These are phyloP conservation scores for Penicillium diatomitis DNA, from an alignment of 495 filamentous ascomycete genomes.

Conservation along the genomic window DNA sequence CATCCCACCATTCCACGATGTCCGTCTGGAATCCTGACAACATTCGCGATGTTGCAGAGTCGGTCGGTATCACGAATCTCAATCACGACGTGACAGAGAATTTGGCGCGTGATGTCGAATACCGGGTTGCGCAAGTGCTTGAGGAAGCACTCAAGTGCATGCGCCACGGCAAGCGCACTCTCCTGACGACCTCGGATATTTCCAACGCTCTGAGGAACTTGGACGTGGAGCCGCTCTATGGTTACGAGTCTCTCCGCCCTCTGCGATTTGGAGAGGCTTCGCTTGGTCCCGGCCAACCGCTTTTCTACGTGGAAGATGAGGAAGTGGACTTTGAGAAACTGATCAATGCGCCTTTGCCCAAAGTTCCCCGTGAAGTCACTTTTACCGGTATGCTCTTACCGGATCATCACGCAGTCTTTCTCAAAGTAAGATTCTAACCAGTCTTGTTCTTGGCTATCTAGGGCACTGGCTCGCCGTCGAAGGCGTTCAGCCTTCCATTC, in stretches of 20 bases:
- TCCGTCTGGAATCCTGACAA: slow-evolving; percentile 93
- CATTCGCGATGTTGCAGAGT: slow-evolving; percentile 89
- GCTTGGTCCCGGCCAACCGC: slow-evolving; percentile 84
- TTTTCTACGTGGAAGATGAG: slow-evolving; percentile 97
- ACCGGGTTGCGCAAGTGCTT: slow-evolving; percentile 81
- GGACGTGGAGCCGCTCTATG: slow-evolving; percentile 90
- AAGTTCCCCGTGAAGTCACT: slow-evolving; percentile 84
- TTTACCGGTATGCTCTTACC: slow-evolving; percentile 61
- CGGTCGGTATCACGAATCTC: slow-evolving; percentile 73
- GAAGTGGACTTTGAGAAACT: slow-evolving; percentile 98
- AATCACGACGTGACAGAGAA: slow-evolving; percentile 73
- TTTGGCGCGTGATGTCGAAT: slow-evolving; percentile 89
- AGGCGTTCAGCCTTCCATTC: slow-evolving; percentile 90
- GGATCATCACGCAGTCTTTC: too few species aligned
- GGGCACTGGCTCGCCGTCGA: slow-evolving; percentile 95
- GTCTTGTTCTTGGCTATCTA: slow-evolving; percentile 17
- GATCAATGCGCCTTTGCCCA: slow-evolving; percentile 91
- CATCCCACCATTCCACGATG: slow-evolving; percentile 20
- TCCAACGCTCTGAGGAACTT: slow-evolving; percentile 73
- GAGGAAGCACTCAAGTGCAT: slow-evolving; percentile 92
- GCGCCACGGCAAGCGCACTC: slow-evolving; percentile 75
- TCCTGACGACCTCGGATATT: slow-evolving; percentile 77
- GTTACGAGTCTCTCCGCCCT: slow-evolving; percentile 82
- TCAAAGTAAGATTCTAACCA: too few species aligned
- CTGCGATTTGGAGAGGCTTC: slow-evolving; percentile 89